Evolutionary conservation across 139 green algal genomes (phyloP).

Genomic region (Tetradesmus lagerheimii): DNA sequence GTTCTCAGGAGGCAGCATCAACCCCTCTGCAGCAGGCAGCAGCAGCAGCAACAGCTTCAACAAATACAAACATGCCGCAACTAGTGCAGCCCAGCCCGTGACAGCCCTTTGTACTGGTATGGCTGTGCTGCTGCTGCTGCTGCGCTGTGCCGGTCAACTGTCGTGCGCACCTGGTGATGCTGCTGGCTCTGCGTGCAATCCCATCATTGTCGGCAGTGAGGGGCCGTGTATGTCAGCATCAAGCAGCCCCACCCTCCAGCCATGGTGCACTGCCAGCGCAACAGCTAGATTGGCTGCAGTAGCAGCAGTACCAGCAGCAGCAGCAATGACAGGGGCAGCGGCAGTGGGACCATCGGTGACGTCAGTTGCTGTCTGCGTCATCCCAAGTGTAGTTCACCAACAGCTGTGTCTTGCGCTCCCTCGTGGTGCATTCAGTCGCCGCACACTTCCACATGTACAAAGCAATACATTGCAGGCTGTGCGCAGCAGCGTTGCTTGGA

Average conservation of each 20-base stretch:
- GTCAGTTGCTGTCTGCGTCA: not conserved
- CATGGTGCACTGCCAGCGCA: constrained; percentile 70
- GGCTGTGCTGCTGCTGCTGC: not conserved
- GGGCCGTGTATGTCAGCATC: constrained; percentile 96
- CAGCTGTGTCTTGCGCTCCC: not conserved
- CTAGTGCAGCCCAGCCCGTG: not conserved
- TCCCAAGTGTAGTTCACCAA: not conserved
- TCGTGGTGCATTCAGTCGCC: not conserved
- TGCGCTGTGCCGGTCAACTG: not conserved
- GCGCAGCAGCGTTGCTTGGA: too few relatives aligned
- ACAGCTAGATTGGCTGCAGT: constrained; percentile 91
- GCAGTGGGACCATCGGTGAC: too few relatives aligned
- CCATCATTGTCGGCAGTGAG: constrained; percentile 89
- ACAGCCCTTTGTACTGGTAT: not conserved
- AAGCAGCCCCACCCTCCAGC: constrained; percentile 87
- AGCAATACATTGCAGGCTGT: not conserved
- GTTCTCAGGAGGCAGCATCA: constrained; percentile 80
- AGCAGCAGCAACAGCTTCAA: not conserved
- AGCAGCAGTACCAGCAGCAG: constrained; percentile 16
- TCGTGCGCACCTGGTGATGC: constrained; percentile 25
- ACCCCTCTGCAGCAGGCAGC: constrained; percentile 21
- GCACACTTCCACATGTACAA: too few relatives aligned
- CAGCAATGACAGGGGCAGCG: not conserved
- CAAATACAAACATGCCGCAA: not conserved
- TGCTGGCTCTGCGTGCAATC: constrained; percentile 64